Base-by-base conservation (phyloP, 2,329 filamentous ascomycete species). In the Penicillium polonicum region DNA sequence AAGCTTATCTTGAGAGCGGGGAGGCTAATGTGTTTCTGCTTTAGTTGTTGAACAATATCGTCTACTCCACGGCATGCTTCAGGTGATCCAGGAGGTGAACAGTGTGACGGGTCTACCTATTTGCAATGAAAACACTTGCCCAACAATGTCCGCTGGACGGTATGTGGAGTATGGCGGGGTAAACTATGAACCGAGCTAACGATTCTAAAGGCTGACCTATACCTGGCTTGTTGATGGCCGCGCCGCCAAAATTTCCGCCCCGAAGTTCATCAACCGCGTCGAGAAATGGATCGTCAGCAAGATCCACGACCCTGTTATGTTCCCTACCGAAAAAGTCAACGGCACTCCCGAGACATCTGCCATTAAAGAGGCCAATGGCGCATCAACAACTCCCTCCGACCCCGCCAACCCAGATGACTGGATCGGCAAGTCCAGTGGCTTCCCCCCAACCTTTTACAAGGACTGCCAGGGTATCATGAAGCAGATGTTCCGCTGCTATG, bases 401-500 rank as follows among this genome's bases (percentile, higher is more conserved):
- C 77, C 80, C 17, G 78, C 77, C 29, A 79, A 68, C 59, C 72
- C 85, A 27, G 87, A 89, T 53, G 79, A 85, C 60, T 97, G 92
- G 90, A 83, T 96, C 57, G 94, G 94, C 69, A 96, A 95, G 79
- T 85, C 90, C 46, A 94, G 90, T 60, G 93, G 93, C 4, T 99
- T 99, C 76, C 94, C 94, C 2, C 86, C 89, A 63, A 90, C 91
- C 65, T 97, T 97, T 75, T 83, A 93, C 67, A 86, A 88, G 60
- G 92, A 96, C 66, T 94, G 93, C 80, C 92, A 95, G 80, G 88
- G 88, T 64, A 94, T 97, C 70, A 93, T 97, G 80, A 89, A 92
- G 68, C 94, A 97, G 78, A 97, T 99, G 89, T 97, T 99, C 82
- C 90, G 94, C 59, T 93, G 97, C 67, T 99, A 99, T 72, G 89